Conservation (phyloP, 1,284 basidiomycete genomes). For the Microstroma glucosiphilum region DNA sequence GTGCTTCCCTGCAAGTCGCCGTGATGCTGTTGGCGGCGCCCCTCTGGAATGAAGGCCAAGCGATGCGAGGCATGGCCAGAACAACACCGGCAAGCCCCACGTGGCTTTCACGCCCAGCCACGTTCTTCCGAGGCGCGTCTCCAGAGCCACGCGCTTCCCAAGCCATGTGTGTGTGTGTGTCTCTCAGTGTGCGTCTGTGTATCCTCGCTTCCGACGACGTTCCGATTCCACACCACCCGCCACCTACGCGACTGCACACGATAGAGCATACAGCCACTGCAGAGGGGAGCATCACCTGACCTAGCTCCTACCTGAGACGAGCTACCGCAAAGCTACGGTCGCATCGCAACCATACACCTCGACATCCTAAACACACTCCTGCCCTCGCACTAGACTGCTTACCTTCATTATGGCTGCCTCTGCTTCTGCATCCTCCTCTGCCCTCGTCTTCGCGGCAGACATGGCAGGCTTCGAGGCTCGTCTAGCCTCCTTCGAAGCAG, state of each 20-base stretch:
- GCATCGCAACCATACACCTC: background rate
- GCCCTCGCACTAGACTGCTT: background rate
- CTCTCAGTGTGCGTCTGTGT: no score
- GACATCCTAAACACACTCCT: background rate
- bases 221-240: background rate
- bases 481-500: slow-evolving; percentile 22
- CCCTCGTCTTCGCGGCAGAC: slow-evolving; percentile 11
- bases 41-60: slow-evolving; percentile 11
- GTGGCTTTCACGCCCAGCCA: background rate
- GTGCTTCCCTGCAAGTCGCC: no score
- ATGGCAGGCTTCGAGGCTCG: slow-evolving; percentile 19
- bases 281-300: no score
- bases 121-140: no score
- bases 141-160: no score
- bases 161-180: no score
- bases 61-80: background rate
- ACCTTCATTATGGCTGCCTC: background rate
- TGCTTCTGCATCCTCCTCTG: slow-evolving; percentile 16
- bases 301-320: no score
- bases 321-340: background rate
- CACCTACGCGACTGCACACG: background rate
- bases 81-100: background rate
- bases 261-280: background rate
- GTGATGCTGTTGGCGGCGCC: slow-evolving; percentile 14
- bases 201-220: background rate